phyloP scores from a whole-genome alignment of 345 rosid species.

The Lumnitzera racemosa region DNA sequence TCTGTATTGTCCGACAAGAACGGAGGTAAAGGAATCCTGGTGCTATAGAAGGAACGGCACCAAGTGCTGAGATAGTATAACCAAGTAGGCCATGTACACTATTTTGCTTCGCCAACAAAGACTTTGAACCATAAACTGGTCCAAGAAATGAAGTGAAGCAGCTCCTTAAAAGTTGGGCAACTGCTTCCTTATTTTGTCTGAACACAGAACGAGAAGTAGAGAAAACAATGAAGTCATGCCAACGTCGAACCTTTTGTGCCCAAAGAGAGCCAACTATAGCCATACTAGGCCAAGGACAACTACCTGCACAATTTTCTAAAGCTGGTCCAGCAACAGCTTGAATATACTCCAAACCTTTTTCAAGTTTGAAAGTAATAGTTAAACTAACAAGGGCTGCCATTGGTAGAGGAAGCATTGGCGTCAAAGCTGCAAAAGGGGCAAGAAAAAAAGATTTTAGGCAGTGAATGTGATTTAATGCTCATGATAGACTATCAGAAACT shows the following conservation, averaged over 20 bases:
- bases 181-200: constrained; percentile 42
- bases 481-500: background rate
- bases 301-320: constrained; percentile 46
- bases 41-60: constrained; percentile 23
- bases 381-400: constrained; percentile 66
- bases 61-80: constrained; percentile 17
- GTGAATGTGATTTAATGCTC: background rate
- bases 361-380: constrained; percentile 64
- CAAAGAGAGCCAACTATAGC: constrained; percentile 52
- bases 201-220: constrained; percentile 47
- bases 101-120: constrained; percentile 24
- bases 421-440: constrained; percentile 19
- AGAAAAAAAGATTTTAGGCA: constrained; percentile 2
- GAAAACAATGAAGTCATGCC: constrained; percentile 55
- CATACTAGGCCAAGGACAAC: constrained; percentile 46
- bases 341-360: constrained; percentile 36
- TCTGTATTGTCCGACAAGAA: constrained; percentile 36
- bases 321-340: constrained; percentile 61
- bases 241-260: constrained; percentile 60
- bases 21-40: constrained; percentile 61
- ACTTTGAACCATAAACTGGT: constrained; percentile 16
- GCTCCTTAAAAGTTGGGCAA: constrained; percentile 47
- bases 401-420: constrained; percentile 52
- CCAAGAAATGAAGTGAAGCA: constrained; percentile 56
- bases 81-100: constrained; percentile 45